These are phyloP conservation scores for Babesia caballi DNA, from an alignment of 169 alveolate genomes.

Conservation along the genomic window DNA sequence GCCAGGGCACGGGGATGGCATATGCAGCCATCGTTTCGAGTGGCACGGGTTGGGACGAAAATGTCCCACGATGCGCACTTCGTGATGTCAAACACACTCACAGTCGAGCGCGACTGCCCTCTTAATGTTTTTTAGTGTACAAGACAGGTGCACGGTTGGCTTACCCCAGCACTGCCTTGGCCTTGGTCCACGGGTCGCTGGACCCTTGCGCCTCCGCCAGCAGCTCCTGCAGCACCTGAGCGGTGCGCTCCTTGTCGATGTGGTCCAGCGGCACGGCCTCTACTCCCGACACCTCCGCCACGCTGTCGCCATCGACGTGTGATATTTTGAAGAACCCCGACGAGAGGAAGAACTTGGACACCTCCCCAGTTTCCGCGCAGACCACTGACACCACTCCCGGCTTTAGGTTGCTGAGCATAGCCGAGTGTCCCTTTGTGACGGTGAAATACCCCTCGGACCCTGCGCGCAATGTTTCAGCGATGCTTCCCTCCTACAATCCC, in stretches of 20 bases:
- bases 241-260: constrained; percentile 59
- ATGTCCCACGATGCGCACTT: not conserved
- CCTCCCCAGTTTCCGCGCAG: constrained; percentile 47
- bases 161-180: constrained; percentile 58
- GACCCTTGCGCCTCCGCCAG: constrained; percentile 54
- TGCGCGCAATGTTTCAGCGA: no score
- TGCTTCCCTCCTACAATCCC: no score
- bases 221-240: constrained; percentile 62
- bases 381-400: constrained; percentile 65
- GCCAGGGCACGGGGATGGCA: not conserved
- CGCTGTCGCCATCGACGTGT: constrained; percentile 46
- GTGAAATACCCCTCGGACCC: constrained; percentile 68
- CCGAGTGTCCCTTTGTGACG: constrained; percentile 62
- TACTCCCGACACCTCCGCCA: constrained; percentile 59
- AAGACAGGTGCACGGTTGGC: no score
- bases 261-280: constrained; percentile 68
- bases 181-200: constrained; percentile 62
- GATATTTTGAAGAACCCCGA: constrained; percentile 52
- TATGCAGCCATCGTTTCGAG: not conserved
- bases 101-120: no score
- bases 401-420: constrained; percentile 57
- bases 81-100: no score
- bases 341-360: constrained; percentile 50
- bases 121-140: no score
- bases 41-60: not conserved